Base-by-base conservation (phyloP, 208 protist species). In the Phytomonas francai region DNA sequence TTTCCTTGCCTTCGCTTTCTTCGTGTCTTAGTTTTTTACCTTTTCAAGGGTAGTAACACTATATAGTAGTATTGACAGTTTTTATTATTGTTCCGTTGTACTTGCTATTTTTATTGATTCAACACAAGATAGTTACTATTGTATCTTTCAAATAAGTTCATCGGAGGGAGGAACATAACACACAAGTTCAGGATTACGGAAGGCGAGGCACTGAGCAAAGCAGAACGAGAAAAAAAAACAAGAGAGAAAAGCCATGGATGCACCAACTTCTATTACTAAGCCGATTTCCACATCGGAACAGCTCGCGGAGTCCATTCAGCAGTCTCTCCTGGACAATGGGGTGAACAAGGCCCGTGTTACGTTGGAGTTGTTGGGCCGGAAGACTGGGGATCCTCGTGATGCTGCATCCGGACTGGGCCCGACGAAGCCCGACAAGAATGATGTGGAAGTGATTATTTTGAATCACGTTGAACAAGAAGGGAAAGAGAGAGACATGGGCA, bases 221-320 rank as follows among this genome's bases (percentile, higher is more conserved):
- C 7, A 19, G 39, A 12, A 19, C 14, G 39, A 19, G 39, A 49
- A 19, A 36, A 36, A 36, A 49, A 49, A 49, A 49, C 39, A 19
- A 49, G 39, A 19, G 39, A 9, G 39, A 19, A 12, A 49, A 19
- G 39, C 39, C 39, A 49, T 49, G 39, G 16, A 49, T 49, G 16
- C 39, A 3, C 4, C 12, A 49, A 12, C 6, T 22, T 19, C 39
- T 12, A 49, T 49, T 12, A 49, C 39, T 12, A 49, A 49, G 14
- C 12, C 39, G 39, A 49, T 3, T 12, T 49, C 39, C 39, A 49
- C 14, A 2, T 6, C 12, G 4, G 39, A 81, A 9, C 72, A 62
- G 16, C 51, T 90, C 61, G 74, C 83, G 62, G 65, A 63, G 2
- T 73, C 79, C 30, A 84, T 92, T 70, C 79, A 85, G 59, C 45